These are phyloP conservation scores for Penicillium griseofulvum DNA, from an alignment of 2,329 filamentous ascomycete species.

Conservation along the genomic window DNA sequence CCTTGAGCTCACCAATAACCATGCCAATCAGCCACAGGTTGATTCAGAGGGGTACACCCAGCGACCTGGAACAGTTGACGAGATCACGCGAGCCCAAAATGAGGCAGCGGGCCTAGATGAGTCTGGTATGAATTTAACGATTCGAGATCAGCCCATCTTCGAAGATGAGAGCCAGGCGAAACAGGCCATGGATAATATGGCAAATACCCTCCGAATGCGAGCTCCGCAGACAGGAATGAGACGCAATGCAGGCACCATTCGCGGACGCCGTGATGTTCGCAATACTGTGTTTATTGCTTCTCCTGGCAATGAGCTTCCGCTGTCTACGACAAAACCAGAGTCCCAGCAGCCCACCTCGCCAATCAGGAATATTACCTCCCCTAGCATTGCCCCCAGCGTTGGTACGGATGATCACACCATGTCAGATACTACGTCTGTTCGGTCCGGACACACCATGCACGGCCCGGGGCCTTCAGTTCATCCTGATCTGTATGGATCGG, in stretches of 20 bases:
- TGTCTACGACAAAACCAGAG: constrained; percentile 27
- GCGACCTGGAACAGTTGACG: constrained; percentile 43
- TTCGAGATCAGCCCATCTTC: constrained; percentile 49
- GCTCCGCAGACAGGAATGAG: constrained; percentile 55
- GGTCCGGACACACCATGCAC: constrained; percentile 78
- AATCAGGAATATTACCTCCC: constrained; percentile 44
- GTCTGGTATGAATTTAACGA: constrained; percentile 46
- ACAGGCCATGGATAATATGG: constrained; percentile 49
- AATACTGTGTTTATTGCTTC: constrained; percentile 81
- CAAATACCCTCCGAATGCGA: constrained; percentile 49
- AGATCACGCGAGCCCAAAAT: constrained; percentile 45
- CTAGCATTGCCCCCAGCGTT: constrained; percentile 42
- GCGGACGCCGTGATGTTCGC: constrained; percentile 85
- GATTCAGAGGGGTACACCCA: constrained; percentile 44
- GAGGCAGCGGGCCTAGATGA: constrained; percentile 46
- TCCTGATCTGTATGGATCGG: constrained; percentile 73
- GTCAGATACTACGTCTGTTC: constrained; percentile 88
- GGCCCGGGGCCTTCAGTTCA: constrained; percentile 70
- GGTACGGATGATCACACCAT: constrained; percentile 62
- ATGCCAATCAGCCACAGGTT: constrained; percentile 29
- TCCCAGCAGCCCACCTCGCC: constrained; percentile 36
- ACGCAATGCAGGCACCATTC: constrained; percentile 70
- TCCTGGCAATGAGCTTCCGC: constrained; percentile 35
- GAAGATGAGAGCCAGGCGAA: constrained; percentile 52
- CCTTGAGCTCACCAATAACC: constrained; percentile 20